These are phyloP conservation scores for Flaveria bidentis DNA, from an alignment of 129 eudicot species.

Conservation along the genomic window DNA sequence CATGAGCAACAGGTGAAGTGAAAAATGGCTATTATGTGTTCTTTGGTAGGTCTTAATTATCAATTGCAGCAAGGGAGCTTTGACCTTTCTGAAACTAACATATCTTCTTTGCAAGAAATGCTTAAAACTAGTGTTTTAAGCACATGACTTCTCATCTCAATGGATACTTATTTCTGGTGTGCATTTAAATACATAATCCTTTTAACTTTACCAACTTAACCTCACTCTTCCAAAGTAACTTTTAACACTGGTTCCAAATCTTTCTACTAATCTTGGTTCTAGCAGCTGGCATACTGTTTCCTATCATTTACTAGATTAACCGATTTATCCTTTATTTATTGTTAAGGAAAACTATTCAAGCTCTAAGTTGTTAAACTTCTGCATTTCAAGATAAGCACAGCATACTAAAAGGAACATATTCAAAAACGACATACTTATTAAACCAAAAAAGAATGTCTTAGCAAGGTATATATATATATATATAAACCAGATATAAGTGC, in stretches of 20 bases:
- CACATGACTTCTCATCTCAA: background rate
- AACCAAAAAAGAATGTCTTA: background rate
- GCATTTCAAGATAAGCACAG: background rate
- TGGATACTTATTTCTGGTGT: background rate
- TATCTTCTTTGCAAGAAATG: background rate
- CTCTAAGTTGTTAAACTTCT: background rate
- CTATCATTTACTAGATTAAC: background rate
- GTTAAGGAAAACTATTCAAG: background rate
- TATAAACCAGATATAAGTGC: background rate
- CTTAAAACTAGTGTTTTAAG: background rate
- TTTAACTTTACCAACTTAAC: background rate
- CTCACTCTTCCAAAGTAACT: background rate
- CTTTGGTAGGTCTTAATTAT: background rate
- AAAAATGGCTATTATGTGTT: background rate
- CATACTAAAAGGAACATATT: background rate
- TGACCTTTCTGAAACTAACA: background rate
- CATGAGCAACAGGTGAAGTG: background rate
- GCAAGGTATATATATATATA: background rate
- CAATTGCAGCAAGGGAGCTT: background rate
- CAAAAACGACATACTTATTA: background rate
- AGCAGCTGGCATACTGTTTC: background rate
- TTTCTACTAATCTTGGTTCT: background rate
- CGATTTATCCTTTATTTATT: background rate
- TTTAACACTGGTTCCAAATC: background rate
- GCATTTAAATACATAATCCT: background rate